Conservation (phyloP, 2,329 filamentous ascomycete genomes). For the Tolypocladium paradoxum region DNA sequence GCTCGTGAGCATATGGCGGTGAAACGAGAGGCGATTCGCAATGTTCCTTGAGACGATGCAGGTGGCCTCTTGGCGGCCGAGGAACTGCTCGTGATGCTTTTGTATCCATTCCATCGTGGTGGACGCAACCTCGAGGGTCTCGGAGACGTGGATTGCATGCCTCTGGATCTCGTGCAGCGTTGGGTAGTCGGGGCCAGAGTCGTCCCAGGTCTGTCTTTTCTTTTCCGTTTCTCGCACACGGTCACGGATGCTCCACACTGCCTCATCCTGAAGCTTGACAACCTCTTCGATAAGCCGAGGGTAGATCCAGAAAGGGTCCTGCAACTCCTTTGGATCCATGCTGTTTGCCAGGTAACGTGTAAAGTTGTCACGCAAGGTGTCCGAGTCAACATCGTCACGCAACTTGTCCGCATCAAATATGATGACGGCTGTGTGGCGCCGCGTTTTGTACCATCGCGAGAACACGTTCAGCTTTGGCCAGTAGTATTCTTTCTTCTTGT, state of each 20-base stretch:
- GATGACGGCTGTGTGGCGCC: constrained; percentile 16
- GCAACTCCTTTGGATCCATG: constrained; percentile 3
- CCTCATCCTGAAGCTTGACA: constrained; percentile 17
- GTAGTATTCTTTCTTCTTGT: constrained; percentile 10
- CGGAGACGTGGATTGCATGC: constrained; percentile 32
- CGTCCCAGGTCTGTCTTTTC: not conserved
- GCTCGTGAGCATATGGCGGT: constrained; percentile 20
- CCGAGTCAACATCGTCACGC: not conserved
- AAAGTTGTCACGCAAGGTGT: not conserved
- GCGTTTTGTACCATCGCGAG: constrained; percentile 11
- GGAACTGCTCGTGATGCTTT: constrained; percentile 15
- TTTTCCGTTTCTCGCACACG: constrained; percentile 23
- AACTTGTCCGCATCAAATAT: constrained; percentile 16
- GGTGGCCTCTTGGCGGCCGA: not conserved
- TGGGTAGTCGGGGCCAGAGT: constrained; percentile 21
- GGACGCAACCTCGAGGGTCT: constrained; percentile 26
- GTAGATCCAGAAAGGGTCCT: constrained; percentile 27
- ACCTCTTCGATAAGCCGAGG: constrained; percentile 18
- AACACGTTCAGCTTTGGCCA: constrained; percentile 26
- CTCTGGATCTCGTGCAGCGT: constrained; percentile 29
- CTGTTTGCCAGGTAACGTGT: not conserved
- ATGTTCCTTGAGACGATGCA: constrained; percentile 9
- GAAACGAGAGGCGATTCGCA: constrained; percentile 20
- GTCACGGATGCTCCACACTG: constrained; percentile 29
- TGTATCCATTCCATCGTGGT: constrained; percentile 21